These are phyloP conservation scores for Cryptococcus hybrid DNA, from an alignment of 1,284 basidiomycete species.

Conservation along the genomic window DNA sequence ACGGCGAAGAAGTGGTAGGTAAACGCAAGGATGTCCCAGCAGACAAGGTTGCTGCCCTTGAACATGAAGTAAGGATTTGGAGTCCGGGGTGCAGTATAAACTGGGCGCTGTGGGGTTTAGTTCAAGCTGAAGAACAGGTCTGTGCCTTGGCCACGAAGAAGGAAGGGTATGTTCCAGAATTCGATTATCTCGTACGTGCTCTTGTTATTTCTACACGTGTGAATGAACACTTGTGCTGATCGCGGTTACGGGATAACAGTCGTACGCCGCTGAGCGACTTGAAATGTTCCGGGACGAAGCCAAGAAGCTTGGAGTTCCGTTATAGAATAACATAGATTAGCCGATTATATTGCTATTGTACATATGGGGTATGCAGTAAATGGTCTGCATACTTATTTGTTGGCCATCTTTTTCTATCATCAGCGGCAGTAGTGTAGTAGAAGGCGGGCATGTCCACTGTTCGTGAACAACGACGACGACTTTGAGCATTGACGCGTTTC, in stretches of 20 bases:
- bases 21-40: constrained; percentile 33
- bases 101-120: constrained; percentile 90
- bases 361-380: not conserved
- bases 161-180: constrained; percentile 37
- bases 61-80: constrained; percentile 77
- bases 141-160: constrained; percentile 54
- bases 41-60: constrained; percentile 54
- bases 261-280: constrained; percentile 47
- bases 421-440: no score
- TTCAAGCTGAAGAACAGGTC: constrained; percentile 80
- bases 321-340: not conserved
- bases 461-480: not conserved
- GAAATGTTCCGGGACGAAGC: constrained; percentile 49
- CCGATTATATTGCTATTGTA: not conserved
- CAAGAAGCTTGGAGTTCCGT: constrained; percentile 31
- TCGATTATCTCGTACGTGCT: constrained; percentile 48
- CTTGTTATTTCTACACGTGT: not conserved
- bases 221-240: not conserved
- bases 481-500: not conserved
- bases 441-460: no score
- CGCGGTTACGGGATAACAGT: constrained; percentile 14
- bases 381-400: not conserved
- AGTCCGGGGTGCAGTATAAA: constrained; percentile 80
- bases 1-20: constrained; percentile 33
- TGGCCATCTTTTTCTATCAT: not conserved